Evolutionary conservation across 192 early-diverging fungal genomes (phyloP).

Genomic region (Backusella tarrabulga): DNA sequence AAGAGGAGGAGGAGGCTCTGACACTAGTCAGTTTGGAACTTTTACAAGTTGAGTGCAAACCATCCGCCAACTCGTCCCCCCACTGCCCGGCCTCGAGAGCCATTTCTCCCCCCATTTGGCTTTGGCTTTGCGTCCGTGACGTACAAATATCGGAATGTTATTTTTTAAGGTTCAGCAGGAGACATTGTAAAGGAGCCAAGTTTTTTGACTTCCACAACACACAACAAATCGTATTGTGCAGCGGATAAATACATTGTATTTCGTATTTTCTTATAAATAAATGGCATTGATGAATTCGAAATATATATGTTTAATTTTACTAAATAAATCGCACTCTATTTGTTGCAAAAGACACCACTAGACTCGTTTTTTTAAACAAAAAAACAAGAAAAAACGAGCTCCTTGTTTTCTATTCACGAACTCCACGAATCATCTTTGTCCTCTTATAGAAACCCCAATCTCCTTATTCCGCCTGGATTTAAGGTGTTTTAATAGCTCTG

Average conservation of each 20-base stretch:
- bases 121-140: too few relatives aligned
- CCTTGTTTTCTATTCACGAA: background rate
- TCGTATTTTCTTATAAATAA: too few relatives aligned
- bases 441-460: background rate
- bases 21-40: background rate
- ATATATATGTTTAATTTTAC: too few relatives aligned
- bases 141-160: background rate
- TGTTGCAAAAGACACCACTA: too few relatives aligned
- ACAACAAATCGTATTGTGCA: too few relatives aligned
- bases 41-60: background rate
- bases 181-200: too few relatives aligned
- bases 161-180: background rate
- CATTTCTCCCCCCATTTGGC: background rate
- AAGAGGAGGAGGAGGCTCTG: slow-evolving; percentile 16
- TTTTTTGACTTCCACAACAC: too few relatives aligned
- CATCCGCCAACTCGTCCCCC: background rate
- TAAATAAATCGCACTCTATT: too few relatives aligned
- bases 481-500: background rate
- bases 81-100: background rate
- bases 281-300: too few relatives aligned
- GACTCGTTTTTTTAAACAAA: too few relatives aligned
- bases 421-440: background rate
- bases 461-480: background rate
- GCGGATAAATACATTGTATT: too few relatives aligned
- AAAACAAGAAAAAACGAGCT: background rate